phyloP scores from a whole-genome alignment of 345 rosid species.

The Hibiscus tridactylites region DNA sequence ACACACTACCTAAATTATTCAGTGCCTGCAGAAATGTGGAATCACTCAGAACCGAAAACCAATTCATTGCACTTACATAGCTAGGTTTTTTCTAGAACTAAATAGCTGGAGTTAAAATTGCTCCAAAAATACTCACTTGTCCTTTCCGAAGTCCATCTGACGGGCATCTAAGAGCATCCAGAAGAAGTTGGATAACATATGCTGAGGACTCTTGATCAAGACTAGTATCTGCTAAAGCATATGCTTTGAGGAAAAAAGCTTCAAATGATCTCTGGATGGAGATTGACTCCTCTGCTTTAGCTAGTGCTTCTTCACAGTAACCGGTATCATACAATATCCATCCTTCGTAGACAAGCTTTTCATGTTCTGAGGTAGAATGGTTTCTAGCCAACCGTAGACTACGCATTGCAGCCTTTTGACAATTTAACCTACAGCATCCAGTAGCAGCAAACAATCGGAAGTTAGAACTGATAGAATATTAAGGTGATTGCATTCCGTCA shows the following conservation, averaged over 20 bases:
- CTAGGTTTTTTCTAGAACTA: neutral
- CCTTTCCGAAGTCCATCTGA: constrained; percentile 98
- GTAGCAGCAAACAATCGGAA: neutral
- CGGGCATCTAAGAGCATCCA: constrained; percentile 92
- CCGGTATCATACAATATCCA: constrained; percentile 94
- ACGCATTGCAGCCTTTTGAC: constrained; percentile 93
- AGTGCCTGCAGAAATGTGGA: constrained; percentile 58
- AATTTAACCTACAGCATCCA: constrained; percentile 56
- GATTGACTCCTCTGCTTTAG: constrained; percentile 86
- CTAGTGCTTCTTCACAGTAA: constrained; percentile 87
- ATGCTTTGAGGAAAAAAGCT: constrained; percentile 96
- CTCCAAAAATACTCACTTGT: constrained; percentile 46
- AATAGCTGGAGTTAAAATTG: neutral
- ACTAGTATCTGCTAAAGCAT: constrained; percentile 67
- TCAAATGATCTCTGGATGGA: constrained; percentile 87
- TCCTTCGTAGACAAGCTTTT: constrained; percentile 92
- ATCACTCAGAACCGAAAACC: neutral
- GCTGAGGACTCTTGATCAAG: constrained; percentile 57
- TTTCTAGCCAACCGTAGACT: constrained; percentile 83
- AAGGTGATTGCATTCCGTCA: neutral
- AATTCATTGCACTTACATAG: neutral
- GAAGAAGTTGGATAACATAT: constrained; percentile 68
- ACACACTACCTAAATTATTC: constrained; percentile 81
- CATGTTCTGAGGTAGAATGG: constrained; percentile 67
- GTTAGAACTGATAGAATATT: neutral